Evolutionary conservation across 1,139 yeast species (phyloP).

Genomic region (Nadsonia starkeyi-henricii): DNA sequence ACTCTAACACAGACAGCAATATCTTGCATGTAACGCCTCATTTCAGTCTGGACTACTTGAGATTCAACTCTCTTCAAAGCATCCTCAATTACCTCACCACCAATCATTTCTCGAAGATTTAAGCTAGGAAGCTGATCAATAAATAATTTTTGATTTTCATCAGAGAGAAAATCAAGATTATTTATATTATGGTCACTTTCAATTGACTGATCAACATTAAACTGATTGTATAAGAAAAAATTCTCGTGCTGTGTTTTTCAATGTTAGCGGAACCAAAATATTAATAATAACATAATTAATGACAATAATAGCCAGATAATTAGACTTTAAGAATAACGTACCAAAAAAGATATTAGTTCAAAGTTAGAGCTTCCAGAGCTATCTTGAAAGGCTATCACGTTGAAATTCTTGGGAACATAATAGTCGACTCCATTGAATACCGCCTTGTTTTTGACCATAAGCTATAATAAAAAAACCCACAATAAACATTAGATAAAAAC

Average conservation of each 20-base stretch:
- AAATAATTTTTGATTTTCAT: conserved; percentile 1
- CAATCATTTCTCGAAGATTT: conserved; percentile 1
- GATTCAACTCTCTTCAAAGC: background rate
- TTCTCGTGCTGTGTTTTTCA: conserved; percentile 4
- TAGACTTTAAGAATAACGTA: too few species aligned
- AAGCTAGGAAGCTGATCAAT: conserved; percentile 4
- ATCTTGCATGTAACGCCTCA: conserved; percentile 41
- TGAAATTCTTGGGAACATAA: conserved; percentile 1
- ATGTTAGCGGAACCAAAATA: too few species aligned
- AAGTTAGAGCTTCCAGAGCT: background rate
- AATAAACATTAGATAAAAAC: too few species aligned
- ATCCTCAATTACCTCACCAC: conserved; percentile 2
- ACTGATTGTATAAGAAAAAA: conserved; percentile 8
- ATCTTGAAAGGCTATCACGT: background rate
- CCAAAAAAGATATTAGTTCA: background rate
- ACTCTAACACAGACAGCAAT: conserved; percentile 35
- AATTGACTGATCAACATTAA: conserved; percentile 2
- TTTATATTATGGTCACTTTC: background rate
- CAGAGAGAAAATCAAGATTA: background rate
- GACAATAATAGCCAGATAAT: too few species aligned
- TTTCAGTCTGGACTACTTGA: conserved; percentile 28
- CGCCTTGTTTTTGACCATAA: conserved; percentile 1
- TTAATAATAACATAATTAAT: too few species aligned
- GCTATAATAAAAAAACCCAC: conserved; percentile 1
- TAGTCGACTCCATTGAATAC: conserved; percentile 1